Evolutionary conservation across 192 early-diverging fungal species (phyloP).

Genomic region (Backusella psychrophila): DNA sequence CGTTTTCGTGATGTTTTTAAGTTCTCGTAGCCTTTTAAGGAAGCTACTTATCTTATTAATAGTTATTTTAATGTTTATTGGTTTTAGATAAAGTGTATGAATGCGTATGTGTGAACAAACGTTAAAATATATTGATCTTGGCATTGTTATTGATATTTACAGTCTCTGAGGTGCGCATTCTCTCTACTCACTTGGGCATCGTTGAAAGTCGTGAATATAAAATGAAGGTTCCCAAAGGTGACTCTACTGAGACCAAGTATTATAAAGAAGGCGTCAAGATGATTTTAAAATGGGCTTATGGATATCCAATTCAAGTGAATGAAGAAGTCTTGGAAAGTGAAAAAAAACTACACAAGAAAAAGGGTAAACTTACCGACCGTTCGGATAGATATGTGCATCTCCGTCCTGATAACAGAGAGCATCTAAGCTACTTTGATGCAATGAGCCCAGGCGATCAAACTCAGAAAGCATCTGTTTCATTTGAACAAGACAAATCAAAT

Average conservation of each 20-base stretch:
- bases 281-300: conserved; percentile 24
- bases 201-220: conserved; percentile 12
- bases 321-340: not conserved
- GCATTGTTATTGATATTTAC: not conserved
- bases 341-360: not conserved
- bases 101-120: too few relatives aligned
- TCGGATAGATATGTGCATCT: not conserved
- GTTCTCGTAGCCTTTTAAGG: too few relatives aligned
- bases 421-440: conserved; percentile 2
- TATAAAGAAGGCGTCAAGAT: conserved; percentile 10
- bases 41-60: too few relatives aligned
- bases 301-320: conserved; percentile 1
- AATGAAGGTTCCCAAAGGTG: conserved; percentile 3
- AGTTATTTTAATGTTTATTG: too few relatives aligned
- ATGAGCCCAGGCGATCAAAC: not conserved
- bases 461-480: not conserved
- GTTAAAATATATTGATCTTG: too few relatives aligned
- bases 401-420: not conserved
- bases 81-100: too few relatives aligned
- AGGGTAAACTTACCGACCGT: not conserved
- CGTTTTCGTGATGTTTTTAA: too few relatives aligned
- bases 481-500: not conserved
- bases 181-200: not conserved
- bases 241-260: not conserved
- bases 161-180: not conserved